phyloP scores from a whole-genome alignment of 495 filamentous ascomycete species.

The Penicillium ochrochloron region DNA sequence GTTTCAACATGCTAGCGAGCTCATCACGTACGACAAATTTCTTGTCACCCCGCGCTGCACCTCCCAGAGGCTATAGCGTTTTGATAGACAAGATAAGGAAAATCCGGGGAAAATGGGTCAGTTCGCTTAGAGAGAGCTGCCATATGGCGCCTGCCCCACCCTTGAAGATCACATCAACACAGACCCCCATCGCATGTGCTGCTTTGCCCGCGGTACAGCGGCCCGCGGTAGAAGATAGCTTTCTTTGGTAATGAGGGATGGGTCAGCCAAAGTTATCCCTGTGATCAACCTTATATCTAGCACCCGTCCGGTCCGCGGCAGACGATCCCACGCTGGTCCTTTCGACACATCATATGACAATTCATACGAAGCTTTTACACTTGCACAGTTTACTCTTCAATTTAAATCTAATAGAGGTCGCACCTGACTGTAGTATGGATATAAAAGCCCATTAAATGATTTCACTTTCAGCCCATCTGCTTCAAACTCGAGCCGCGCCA shows the following conservation, averaged over 20 bases:
- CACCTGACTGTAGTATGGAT: not conserved
- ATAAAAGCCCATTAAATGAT: not conserved
- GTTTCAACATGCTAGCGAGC: not conserved
- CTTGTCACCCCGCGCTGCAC: not conserved
- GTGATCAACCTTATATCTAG: constrained; percentile 1
- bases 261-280: not conserved
- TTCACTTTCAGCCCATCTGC: not conserved
- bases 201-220: not conserved
- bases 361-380: not conserved
- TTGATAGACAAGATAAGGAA: not conserved
- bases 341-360: not conserved
- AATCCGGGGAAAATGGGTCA: constrained; percentile 4
- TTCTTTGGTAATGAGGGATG: not conserved
- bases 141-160: not conserved
- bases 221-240: not conserved
- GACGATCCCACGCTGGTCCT: not conserved
- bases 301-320: constrained; percentile 4
- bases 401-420: not conserved
- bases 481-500: not conserved
- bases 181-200: not conserved
- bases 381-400: not conserved
- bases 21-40: not conserved
- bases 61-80: not conserved
- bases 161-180: not conserved
- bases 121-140: not conserved